Percentiles rank a stretch among this genome's conserved stretches.
These are phyloP conservation scores for Leptographium galeiforme DNA, from an alignment of 2,329 filamentous ascomycete genomes.

Conservation along the genomic window DNA sequence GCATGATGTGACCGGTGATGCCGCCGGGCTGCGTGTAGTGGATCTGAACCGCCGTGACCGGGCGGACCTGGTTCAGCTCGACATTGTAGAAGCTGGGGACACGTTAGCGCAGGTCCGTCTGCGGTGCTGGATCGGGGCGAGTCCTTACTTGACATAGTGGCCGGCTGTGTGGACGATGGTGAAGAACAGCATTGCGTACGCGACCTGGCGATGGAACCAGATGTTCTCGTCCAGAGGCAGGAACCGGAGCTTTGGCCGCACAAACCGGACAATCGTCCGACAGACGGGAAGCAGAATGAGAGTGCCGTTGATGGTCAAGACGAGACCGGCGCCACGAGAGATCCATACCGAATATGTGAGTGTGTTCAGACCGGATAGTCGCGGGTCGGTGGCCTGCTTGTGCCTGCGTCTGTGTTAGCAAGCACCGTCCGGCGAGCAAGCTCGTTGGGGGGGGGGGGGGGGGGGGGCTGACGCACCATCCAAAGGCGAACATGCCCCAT, in stretches of 20 bases:
- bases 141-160: conserved; percentile 82
- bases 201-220: conserved; percentile 93
- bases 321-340: conserved; percentile 82
- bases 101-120: background rate
- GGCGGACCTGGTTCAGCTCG: conserved; percentile 70
- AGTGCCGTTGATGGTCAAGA: conserved; percentile 70
- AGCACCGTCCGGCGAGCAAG: no score
- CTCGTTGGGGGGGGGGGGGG: no score
- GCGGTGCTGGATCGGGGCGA: no score
- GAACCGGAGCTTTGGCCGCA: conserved; percentile 78
- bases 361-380: conserved; percentile 64
- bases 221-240: conserved; percentile 90
- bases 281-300: conserved; percentile 92
- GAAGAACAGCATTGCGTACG: conserved; percentile 78
- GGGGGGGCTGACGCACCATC: conserved; percentile 60
- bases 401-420: conserved; percentile 39
- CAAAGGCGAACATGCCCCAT: conserved; percentile 63
- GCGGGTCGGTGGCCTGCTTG: conserved; percentile 56
- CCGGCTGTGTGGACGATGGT: conserved; percentile 60
- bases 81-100: conserved; percentile 83
- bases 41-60: conserved; percentile 70
- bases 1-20: conserved; percentile 93
- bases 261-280: conserved; percentile 69
- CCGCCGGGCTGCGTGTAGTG: conserved; percentile 84
- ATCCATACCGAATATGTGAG: conserved; percentile 89